These are phyloP conservation scores for Isabelozyma pseudorhagii DNA, from an alignment of 805 yeast genomes.

Conservation along the genomic window DNA sequence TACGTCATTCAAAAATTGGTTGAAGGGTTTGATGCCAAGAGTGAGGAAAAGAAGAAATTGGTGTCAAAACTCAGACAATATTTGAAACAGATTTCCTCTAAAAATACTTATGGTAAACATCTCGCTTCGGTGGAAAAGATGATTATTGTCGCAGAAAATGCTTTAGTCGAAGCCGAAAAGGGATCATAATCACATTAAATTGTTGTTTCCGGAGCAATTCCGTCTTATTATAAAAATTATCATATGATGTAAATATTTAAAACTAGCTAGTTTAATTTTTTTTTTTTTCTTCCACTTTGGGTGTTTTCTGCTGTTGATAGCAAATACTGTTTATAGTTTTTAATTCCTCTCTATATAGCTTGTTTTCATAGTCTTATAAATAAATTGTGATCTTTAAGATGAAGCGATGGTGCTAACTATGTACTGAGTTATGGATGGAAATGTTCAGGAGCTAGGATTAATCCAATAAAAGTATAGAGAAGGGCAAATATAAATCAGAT, in stretches of 20 bases:
- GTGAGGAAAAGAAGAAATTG: conserved; percentile 63
- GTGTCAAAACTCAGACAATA: conserved; percentile 78
- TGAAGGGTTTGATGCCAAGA: conserved; percentile 62
- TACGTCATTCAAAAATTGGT: conserved; percentile 95
- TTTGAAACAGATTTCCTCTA: conserved; percentile 63
- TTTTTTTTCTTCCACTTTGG: background rate
- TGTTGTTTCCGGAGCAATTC: background rate
- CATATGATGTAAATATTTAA: background rate
- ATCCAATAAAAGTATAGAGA: no score
- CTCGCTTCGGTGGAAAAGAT: conserved; percentile 78
- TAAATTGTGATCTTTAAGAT: background rate
- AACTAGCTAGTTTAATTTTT: background rate
- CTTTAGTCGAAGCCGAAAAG: conserved; percentile 38
- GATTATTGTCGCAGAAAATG: conserved; percentile 53
- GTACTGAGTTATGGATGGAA: no score
- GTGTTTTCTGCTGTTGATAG: background rate
- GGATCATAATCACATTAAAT: background rate
- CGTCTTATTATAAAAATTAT: background rate
- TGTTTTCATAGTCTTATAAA: background rate
- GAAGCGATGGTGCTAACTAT: background rate
- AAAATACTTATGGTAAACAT: conserved; percentile 74
- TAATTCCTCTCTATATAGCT: background rate
- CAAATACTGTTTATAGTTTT: background rate
- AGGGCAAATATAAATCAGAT: no score
- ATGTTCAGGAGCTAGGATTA: no score